phyloP scores from a whole-genome alignment of 2,329 filamentous ascomycete genomes.

The Clarireedia sp. region DNA sequence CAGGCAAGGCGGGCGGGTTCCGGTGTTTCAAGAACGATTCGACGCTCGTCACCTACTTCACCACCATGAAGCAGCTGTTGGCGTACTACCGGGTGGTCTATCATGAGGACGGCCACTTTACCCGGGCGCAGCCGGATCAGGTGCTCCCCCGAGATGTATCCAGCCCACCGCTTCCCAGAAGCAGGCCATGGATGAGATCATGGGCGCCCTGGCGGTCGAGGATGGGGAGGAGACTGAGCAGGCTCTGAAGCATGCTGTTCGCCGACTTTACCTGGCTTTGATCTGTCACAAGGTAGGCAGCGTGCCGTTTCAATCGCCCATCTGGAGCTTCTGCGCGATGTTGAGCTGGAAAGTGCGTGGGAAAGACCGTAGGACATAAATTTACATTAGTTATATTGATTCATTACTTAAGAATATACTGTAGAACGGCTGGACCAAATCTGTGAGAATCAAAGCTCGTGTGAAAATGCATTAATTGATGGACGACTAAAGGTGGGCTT shows the following conservation, averaged over 20 bases:
- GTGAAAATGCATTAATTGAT: no score
- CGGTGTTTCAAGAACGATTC: slow-evolving; percentile 10
- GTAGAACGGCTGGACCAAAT: no score
- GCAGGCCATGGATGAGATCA: slow-evolving; percentile 11
- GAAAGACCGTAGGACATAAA: no score
- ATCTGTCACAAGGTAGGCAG: slow-evolving; percentile 12
- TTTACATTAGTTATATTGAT: no score
- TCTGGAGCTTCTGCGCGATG: slow-evolving; percentile 13
- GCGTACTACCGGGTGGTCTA: slow-evolving; percentile 12
- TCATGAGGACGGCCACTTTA: slow-evolving; percentile 3
- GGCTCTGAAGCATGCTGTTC: slow-evolving; percentile 12
- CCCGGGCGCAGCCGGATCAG: background rate
- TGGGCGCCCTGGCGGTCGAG: slow-evolving; percentile 4
- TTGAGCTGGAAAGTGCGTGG: background rate
- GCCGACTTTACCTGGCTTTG: slow-evolving; percentile 9
- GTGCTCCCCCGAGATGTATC: slow-evolving; percentile 5
- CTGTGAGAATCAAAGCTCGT: no score
- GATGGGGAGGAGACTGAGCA: slow-evolving; percentile 5
- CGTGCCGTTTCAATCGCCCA: slow-evolving; percentile 7
- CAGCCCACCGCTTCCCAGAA: background rate
- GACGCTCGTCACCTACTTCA: slow-evolving; percentile 13
- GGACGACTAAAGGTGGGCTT: no score
- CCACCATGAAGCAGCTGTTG: slow-evolving; percentile 13
- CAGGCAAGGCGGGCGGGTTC: slow-evolving; percentile 7
- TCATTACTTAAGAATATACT: no score